These are phyloP conservation scores for Rhizopogon roseolus DNA, from an alignment of 768 basidiomycete genomes.

Conservation along the genomic window DNA sequence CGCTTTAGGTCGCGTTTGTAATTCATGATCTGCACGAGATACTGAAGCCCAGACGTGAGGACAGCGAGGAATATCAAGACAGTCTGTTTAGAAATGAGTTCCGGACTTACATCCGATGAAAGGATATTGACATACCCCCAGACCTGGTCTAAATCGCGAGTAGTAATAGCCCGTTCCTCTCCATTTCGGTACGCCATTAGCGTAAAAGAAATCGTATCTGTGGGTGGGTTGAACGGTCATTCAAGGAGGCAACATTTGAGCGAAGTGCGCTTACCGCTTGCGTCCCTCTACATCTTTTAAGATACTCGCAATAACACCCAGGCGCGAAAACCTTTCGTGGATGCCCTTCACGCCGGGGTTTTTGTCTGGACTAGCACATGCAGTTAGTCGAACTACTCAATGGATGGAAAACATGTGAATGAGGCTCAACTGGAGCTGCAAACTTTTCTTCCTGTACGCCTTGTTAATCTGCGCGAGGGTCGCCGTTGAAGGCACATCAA, in stretches of 20 bases:
- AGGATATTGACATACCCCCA: slow-evolving; percentile 48
- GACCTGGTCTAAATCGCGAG: slow-evolving; percentile 89
- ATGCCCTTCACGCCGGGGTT: slow-evolving; percentile 79
- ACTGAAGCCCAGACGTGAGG: slow-evolving; percentile 79
- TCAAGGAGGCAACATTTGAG: background rate
- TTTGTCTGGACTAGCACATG: slow-evolving; percentile 78
- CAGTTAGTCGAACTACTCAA: slow-evolving; percentile 1
- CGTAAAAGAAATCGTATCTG: slow-evolving; percentile 92
- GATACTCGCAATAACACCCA: slow-evolving; percentile 83
- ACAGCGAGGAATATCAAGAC: slow-evolving; percentile 75
- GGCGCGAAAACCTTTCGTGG: slow-evolving; percentile 87
- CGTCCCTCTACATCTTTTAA: slow-evolving; percentile 72
- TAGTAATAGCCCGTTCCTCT: slow-evolving; percentile 97
- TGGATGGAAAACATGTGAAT: slow-evolving; percentile 1
- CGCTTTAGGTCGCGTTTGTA: slow-evolving; percentile 67
- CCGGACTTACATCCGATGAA: slow-evolving; percentile 1
- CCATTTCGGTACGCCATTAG: slow-evolving; percentile 97
- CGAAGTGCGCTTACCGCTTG: slow-evolving; percentile 51
- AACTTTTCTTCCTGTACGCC: slow-evolving; percentile 89
- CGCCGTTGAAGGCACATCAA: slow-evolving; percentile 76
- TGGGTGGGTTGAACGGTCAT: background rate
- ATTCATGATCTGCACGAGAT: slow-evolving; percentile 73
- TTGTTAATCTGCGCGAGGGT: slow-evolving; percentile 73
- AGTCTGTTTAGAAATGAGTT: slow-evolving; percentile 37
- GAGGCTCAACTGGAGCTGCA: slow-evolving; percentile 73